Base-by-base conservation (phyloP, 768 basidiomycete species). In the Udeniomyces megalosporus region DNA sequence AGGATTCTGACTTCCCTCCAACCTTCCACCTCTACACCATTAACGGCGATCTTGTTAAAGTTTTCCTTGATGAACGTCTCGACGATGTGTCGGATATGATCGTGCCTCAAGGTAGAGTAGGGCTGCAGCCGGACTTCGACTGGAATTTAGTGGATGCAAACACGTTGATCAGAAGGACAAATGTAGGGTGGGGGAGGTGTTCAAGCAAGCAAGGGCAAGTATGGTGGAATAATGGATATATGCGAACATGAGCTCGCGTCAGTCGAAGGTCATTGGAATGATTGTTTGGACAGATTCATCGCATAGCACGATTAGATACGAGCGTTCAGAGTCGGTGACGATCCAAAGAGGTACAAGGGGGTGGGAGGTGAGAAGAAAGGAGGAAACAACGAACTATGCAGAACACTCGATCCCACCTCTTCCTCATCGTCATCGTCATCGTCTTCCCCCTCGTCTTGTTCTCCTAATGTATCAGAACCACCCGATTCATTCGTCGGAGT, bases 121-220 rank as follows among this genome's bases (percentile, higher is more conserved):
- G 81, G 74, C 47, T 80, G 77, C 31, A 92, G 77, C 54, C 88
- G 82, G 11, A 88, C 88, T 76, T 93, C 90, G 71, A 92, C 90
- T 91, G 44, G 17, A 24, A 46, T 10, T 14, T 4, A 17, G 38
- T 4, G 34, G 12, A 20, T 22, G 2, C 17, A n/a, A 2, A 20
- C 29, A 2, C 14, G 46, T 2, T 34, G 29, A 31, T 4, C 44
- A 28, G 3, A 7, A 12, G 56, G 24, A 15, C 44, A 24, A 14
- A 3, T 12, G 48, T 12, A 35, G n/a, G 47, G 47, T 20, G 15
- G 34, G 31, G 28, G 20, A 28, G 22, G 47, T 17, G 57, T 10
- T 5, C 15, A 14, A 14, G n/a, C n/a, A n/a, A n/a, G n/a, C n/a
- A n/a, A n/a, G n/a, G n/a, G n/a, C n/a, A n/a, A n/a, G n/a, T n/a